Evolutionary conservation across 257 asterid species (phyloP), one percentile per base, ranked within the genome.

Genomic region (Apocynum venetum): DNA sequence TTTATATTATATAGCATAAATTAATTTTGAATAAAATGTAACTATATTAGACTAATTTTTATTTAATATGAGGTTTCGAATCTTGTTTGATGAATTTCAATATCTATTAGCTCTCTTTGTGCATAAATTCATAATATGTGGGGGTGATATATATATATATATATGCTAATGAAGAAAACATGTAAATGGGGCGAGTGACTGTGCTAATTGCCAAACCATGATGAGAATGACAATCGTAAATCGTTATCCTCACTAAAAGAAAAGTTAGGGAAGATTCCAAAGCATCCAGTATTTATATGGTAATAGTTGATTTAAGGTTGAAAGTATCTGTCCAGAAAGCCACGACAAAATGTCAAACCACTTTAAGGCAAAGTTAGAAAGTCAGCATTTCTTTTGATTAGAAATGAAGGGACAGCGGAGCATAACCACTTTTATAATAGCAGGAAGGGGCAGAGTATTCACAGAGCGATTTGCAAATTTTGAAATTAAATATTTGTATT

Each of bases 261-360:
- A 47, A 9, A 48, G 48, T 75, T 44, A 60, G 31, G 36, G 72
- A 48, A 49, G 79, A 65, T 66, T 64, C 64, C 48, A 49, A 38
- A 1, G 8, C n/a, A 49, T 65, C 1, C 6, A 44, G 4, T 6
- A 44, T 3, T 44, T 56, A 5, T 35, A 4, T 3, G n/a, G 2
- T 35, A 19, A 57, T 71, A 25, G 75, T 17, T 68, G 12, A 36
- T 78, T 71, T 78, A 72, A 59, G 82, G 78, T 63, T 63, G 78
- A n/a, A 49, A 61, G 74, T 40, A 10, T 20, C 57, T 40, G 38
- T 78, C 77, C 6, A 43, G 67, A 72, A 71, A 49, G 73, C 68
- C 64, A 25, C 31, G 12, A 8, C 53, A 57, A 57, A 72, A 38
- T 15, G 64, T 20, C 68, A 63, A 61, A 46, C 19, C 71, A 25